Percentiles rank a stretch among this genome's conserved stretches.
Evolutionary conservation across 2,329 filamentous ascomycete species (phyloP).

Genomic region (Thelonectria olida): DNA sequence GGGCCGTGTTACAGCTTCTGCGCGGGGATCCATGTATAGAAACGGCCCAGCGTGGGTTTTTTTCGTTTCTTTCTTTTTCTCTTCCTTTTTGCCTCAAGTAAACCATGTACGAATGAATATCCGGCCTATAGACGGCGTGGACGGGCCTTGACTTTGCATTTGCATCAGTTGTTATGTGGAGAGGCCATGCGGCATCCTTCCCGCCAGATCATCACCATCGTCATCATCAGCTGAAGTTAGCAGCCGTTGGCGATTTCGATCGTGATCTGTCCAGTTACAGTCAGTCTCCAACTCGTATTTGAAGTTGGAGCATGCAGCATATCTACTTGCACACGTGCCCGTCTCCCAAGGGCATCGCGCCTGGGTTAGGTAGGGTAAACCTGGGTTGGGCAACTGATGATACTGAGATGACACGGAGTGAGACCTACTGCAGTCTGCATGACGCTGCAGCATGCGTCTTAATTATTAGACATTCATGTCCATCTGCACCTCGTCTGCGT

Average conservation of each 20-base stretch:
- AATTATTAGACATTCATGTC: no score
- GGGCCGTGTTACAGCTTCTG: not conserved
- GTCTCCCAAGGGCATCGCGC: no score
- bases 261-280: no score
- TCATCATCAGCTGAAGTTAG: not conserved
- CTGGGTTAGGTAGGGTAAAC: no score
- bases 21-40: not conserved
- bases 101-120: not conserved
- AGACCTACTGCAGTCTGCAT: constrained; percentile 1
- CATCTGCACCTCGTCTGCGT: not conserved
- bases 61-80: no score
- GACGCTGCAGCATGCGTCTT: not conserved
- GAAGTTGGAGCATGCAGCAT: not conserved
- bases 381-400: no score
- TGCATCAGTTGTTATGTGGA: not conserved
- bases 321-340: no score
- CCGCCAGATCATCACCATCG: not conserved
- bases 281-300: not conserved
- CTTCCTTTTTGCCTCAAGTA: not conserved
- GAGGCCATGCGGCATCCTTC: not conserved
- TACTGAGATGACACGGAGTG: not conserved
- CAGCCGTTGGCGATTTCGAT: not conserved
- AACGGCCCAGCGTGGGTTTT: no score
- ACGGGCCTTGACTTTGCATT: not conserved
- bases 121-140: not conserved